Percentiles rank a stretch among this genome's conserved stretches.
Evolutionary conservation across 306 rosid species (phyloP).

Genomic region (Oemleria cerasiformis): DNA sequence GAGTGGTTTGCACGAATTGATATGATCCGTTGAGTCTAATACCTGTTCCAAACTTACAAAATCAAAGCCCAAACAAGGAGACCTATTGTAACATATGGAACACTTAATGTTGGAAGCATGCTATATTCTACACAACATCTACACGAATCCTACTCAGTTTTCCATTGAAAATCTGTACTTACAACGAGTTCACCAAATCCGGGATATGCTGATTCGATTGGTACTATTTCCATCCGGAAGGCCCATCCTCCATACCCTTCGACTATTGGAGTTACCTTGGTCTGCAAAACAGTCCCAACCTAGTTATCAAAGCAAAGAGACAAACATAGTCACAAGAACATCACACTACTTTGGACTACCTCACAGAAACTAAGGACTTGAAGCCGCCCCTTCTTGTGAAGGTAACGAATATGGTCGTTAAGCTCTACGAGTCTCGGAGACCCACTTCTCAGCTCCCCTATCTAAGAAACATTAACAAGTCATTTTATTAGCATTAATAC

Average conservation of each 20-base stretch:
- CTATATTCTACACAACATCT: background rate
- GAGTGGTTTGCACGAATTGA: constrained; percentile 89
- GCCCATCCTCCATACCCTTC: constrained; percentile 99
- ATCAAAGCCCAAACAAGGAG: constrained; percentile 4
- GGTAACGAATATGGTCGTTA: constrained; percentile 76
- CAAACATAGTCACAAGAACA: constrained; percentile 5
- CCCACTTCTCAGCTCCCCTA: constrained; percentile 95
- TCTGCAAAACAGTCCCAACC: constrained; percentile 50
- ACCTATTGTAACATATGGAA: background rate
- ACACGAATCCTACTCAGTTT: background rate
- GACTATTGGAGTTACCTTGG: constrained; percentile 95
- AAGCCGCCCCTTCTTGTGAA: constrained; percentile 73
- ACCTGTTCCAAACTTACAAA: constrained; percentile 52
- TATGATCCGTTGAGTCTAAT: constrained; percentile 92
- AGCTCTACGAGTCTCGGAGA: constrained; percentile 79
- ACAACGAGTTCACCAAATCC: constrained; percentile 97
- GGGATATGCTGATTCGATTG: constrained; percentile 97
- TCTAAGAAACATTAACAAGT: constrained; percentile 47
- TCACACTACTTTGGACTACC: constrained; percentile 43
- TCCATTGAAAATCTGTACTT: constrained; percentile 39
- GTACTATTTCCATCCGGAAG: constrained; percentile 85
- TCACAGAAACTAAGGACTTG: constrained; percentile 96
- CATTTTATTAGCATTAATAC: constrained; percentile 15
- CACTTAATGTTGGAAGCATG: background rate
- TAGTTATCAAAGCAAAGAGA: constrained; percentile 31